Base-by-base conservation (phyloP, 768 basidiomycete genomes). In the Tricholoma bakamatsutake region DNA sequence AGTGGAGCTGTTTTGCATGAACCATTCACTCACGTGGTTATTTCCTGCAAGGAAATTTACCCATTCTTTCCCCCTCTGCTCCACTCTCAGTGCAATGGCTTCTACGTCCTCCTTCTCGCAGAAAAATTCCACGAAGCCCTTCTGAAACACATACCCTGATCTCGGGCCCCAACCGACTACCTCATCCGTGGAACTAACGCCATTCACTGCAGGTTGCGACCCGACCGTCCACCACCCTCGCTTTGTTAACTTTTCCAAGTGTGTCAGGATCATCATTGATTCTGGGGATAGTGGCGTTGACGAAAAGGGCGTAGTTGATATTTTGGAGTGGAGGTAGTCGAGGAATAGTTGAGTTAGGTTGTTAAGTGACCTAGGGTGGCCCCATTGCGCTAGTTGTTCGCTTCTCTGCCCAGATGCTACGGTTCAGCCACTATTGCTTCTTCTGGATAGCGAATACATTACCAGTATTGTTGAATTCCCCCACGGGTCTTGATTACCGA, bases 121-220 rank as follows among this genome's bases (percentile, higher is more conserved):
- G 67, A 98, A 98, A 69, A 98, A 98, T 73, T 99, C 97, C 8
- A 98, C 93, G 65, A 98, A 99, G 12, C 87, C 83, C 73, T 99
- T 99, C 72, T 99, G 97, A 71, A 90, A 99, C 8, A 99, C 91
- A 71, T 94, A 96, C 6, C 97, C 97, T 5, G 84, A 85, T 53
- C 78, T 76, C 11, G 97, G 97, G 2, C 97, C 97, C 88, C 96
- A 99, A 4, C 97, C 97, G 57, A 96, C 83, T 0, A 88, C 72
- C 18, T 80, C 74, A 68, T 98, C 89, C 12, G 80, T 81, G 2
- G 91, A 93, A 31, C 71, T 73, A 5, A 75, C 81, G 5, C 87
- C 90, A 64, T 98, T 88, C 5, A 98, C 85, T 0, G 94, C 90
- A 18, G 97, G 97, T 67, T 99, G 97, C 10, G 93, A 96, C 1